Evolutionary conservation across 202 grass and related monocot species (phyloP).

Genomic region (Miscanthus sacchariflorus): DNA sequence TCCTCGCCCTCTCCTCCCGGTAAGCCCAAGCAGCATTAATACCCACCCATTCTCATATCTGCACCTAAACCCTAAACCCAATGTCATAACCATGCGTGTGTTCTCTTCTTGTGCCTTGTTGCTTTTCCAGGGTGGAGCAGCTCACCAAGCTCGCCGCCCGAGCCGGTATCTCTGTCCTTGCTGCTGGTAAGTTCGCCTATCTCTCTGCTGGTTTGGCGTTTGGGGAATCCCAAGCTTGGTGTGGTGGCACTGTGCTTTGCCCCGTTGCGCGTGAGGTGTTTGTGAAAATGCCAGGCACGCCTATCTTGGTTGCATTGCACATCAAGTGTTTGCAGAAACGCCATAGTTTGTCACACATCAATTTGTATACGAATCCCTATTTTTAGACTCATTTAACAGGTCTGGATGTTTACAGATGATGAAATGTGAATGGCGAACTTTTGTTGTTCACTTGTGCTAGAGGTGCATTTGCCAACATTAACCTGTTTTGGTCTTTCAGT

Average conservation of each 20-base stretch:
- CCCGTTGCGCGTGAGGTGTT: conserved; percentile 29
- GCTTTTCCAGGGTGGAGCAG: conserved; percentile 56
- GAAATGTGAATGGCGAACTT: background rate
- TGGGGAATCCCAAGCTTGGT: background rate
- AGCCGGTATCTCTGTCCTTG: conserved; percentile 38
- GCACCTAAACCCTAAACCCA: conserved; percentile 50
- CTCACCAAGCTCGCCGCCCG: conserved; percentile 44
- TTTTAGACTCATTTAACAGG: background rate
- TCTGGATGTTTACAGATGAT: background rate
- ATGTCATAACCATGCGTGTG: background rate
- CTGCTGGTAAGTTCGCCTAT: conserved; percentile 46
- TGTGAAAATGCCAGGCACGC: conserved; percentile 51
- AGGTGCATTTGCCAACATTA: conserved; percentile 13
- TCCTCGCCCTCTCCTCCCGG: conserved; percentile 67
- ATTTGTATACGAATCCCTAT: conserved; percentile 44
- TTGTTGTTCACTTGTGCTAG: conserved; percentile 16
- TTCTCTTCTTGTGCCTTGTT: conserved; percentile 36
- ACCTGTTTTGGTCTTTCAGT: conserved; percentile 53
- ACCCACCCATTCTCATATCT: background rate
- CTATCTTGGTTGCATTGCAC: conserved; percentile 10
- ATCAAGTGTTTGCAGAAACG: conserved; percentile 12
- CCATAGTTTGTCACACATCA: background rate
- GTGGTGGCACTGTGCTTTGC: background rate
- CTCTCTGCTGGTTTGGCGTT: conserved; percentile 30
- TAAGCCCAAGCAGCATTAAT: conserved; percentile 26